Evolutionary conservation across 2,329 filamentous ascomycete species (phyloP), one percentile per base, ranked within the genome.

Genomic region (Trichoderma sp.): DNA sequence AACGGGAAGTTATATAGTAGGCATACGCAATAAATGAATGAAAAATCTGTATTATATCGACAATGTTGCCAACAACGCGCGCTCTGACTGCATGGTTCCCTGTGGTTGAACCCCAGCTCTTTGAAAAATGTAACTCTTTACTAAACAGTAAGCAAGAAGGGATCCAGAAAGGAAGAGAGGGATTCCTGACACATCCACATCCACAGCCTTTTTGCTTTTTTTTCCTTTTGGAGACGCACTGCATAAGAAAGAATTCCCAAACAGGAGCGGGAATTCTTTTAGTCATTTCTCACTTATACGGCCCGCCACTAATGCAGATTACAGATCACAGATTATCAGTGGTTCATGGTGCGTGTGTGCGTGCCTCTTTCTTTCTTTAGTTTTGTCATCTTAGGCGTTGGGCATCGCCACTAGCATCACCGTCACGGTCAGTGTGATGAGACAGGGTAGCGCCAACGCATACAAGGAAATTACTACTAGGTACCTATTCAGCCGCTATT

Each of bases 271-370:
- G 4, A 67, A 59, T 52, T 10, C 34, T 6, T 49, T 24, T 11
- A 34, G 59, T 56, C 39, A 46, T 1, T 43, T 21, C 34, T 46
- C 30, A 21, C 26, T 18, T 32, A 18, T n/a, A n/a, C 39, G n/a
- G 46, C 46, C n/a, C 18, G 37, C 28, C 54, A 37, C 64, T 67
- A 67, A 67, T 67, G 64, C 64, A 67, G 55, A 28, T 28, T 24
- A 30, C 30, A 32, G 55, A 30, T 37, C 7, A 55, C 59, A 52
- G 32, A 34, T 34, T 34, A 34, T 14, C 4, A 34, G 13, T 7
- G n/a, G 11, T 28, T 26, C 21, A 54, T 18, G 28, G 8, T 43
- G 32, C 4, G 32, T 18, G 14, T 43, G 32, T 6, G 32, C 18
- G 14, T 43, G 16, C 18, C 39, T 43, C 16, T n/a, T 18, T n/a